Percentiles rank a stretch among this genome's conserved stretches.
phyloP scores from a whole-genome alignment of 164 flowering plant species.

The Amborella trichopoda region DNA sequence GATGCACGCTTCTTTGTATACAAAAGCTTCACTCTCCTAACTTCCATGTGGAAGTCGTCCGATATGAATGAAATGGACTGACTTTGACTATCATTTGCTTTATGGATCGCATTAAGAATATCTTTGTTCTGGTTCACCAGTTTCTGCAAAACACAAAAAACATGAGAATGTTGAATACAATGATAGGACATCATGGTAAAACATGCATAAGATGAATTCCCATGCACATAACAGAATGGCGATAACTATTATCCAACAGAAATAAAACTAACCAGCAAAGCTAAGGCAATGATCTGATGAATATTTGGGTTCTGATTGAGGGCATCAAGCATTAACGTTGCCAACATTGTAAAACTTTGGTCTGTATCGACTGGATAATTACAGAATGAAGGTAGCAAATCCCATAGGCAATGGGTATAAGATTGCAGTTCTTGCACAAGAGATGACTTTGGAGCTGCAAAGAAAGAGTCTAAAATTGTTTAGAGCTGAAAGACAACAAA shows the following conservation, averaged over 20 bases:
- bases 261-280: constrained; percentile 88
- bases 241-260: no score
- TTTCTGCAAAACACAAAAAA: constrained; percentile 23
- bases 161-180: not conserved
- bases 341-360: constrained; percentile 29
- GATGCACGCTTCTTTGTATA: constrained; percentile 49
- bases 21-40: constrained; percentile 7
- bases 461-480: no score
- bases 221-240: no score
- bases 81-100: constrained; percentile 8
- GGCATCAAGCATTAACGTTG: constrained; percentile 25
- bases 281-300: constrained; percentile 41
- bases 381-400: constrained; percentile 73
- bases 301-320: constrained; percentile 41
- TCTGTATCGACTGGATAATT: constrained; percentile 49
- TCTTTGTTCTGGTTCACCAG: constrained; percentile 61
- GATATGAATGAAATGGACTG: constrained; percentile 2
- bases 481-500: no score
- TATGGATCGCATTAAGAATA: constrained; percentile 14
- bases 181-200: not conserved
- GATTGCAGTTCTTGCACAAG: constrained; percentile 40
- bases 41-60: constrained; percentile 10
- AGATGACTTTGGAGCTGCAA: constrained; percentile 42
- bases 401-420: constrained; percentile 46
- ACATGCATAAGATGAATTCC: not conserved